Base-by-base conservation (phyloP, 2,329 filamentous ascomycete species). In the Rhexocercosporidium sp. region DNA sequence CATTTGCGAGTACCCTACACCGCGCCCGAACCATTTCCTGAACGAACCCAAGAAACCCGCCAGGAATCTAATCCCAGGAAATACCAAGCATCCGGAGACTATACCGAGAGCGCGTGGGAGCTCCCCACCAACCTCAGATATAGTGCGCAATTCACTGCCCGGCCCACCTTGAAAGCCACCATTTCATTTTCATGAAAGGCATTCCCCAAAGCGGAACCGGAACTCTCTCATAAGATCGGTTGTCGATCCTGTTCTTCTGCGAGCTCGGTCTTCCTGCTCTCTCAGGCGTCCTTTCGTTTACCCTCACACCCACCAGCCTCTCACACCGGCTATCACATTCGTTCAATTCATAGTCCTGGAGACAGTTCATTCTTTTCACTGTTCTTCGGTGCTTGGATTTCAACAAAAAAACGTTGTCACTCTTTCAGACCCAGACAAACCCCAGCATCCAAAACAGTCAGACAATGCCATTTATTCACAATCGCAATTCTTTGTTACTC, bases 381-480 rank as follows among this genome's bases (percentile, higher is more conserved):
- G 31, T 44, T 56, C 47, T 47, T 22, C 46, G 29, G 27, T 59
- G 39, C 53, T 57, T 65, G 47, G 41, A 37, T 31, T 59, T 64
- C 56, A 46, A 7, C 44, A 49, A 64, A 59, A 41, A 27, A 41
- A 54, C 46, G 27, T 37, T 51, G 20, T 57, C 59, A 29, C 39
- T 51, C 51, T 59, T 62, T 66, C 61, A 54, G 59, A 59, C 29
- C 25, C 25, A 41, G 34, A 63, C 46, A 41, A 53, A 62, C 27
- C 22, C 5, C 51, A 51, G 27, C 29, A 61, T 6, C 34, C 53
- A 68, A 66, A 39, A 29, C 63, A 70, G 53, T 68, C 62, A 66
- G 46, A 75, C 67, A 67, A 75, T 75, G 72, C 64, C 25, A 63
- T 65, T 71, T 70, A 63, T 65, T 62, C 29, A 64, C 49, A 67